Percentiles rank a stretch among this genome's conserved stretches.
Conservation (phyloP, 345 rosid species). For the Euphorbia peplus region DNA sequence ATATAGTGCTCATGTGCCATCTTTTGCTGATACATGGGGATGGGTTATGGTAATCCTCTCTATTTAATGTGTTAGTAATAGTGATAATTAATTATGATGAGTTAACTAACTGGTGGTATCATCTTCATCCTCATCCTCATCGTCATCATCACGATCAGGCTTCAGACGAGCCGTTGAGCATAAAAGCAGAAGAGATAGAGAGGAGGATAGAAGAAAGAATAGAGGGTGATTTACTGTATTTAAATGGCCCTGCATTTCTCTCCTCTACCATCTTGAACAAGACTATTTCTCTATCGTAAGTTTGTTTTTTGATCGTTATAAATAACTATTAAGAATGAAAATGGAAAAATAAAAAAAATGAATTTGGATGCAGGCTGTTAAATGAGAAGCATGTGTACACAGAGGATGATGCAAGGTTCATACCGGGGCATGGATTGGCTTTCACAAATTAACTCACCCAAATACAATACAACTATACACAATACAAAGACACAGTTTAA, state of each 20-base stretch:
- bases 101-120: too few relatives aligned
- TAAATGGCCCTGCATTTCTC: constrained; percentile 77
- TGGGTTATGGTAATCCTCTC: constrained; percentile 76
- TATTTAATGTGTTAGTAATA: neutral
- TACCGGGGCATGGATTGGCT: constrained; percentile 89
- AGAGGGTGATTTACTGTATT: constrained; percentile 59
- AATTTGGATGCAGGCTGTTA: constrained; percentile 55
- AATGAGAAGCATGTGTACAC: constrained; percentile 93
- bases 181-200: constrained; percentile 64
- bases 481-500: too few relatives aligned
- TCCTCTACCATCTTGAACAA: constrained; percentile 87
- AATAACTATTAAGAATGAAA: neutral
- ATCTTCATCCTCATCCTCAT: too few relatives aligned
- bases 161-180: constrained; percentile 69
- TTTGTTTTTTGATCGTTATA: neutral
- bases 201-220: constrained; percentile 63
- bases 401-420: constrained; percentile 81
- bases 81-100: too few relatives aligned
- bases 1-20: constrained; percentile 92
- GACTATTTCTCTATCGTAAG: constrained; percentile 71
- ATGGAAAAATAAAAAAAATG: neutral
- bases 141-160: too few relatives aligned
- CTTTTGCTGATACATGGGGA: constrained; percentile 98
- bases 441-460: constrained; percentile 40
- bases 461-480: too few relatives aligned